Evolutionary conservation across 768 basidiomycete genomes (phyloP).

Genomic region (Dioszegia hungarica): DNA sequence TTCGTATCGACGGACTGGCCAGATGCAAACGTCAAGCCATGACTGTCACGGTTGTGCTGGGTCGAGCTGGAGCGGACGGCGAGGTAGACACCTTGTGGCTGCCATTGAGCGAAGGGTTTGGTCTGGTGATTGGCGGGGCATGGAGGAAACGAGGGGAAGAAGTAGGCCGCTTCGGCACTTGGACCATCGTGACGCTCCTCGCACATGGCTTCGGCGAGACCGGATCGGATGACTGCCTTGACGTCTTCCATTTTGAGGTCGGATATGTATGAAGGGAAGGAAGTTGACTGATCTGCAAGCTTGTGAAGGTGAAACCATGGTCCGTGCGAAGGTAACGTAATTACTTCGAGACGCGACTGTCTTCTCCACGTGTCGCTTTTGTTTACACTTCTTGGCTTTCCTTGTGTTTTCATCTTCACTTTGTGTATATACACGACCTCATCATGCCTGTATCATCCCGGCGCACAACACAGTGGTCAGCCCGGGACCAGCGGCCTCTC

Average conservation of each 20-base stretch:
- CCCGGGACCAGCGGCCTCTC: background rate
- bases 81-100: background rate
- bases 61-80: background rate
- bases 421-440: background rate
- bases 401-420: background rate
- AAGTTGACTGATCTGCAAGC: background rate
- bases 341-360: background rate
- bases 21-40: background rate
- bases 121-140: background rate
- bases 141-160: constrained; percentile 5
- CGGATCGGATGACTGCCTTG: constrained; percentile 5
- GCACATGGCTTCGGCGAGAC: too few relatives aligned
- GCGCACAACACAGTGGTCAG: background rate
- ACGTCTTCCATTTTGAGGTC: background rate
- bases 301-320: background rate
- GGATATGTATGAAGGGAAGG: background rate
- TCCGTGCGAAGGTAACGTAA: too few relatives aligned
- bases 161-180: background rate
- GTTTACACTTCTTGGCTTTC: background rate
- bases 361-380: background rate
- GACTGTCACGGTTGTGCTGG: background rate
- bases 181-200: background rate
- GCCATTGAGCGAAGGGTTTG: background rate
- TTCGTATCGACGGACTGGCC: background rate
- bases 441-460: background rate